Evolutionary conservation across 495 filamentous ascomycete species (phyloP), one percentile per base, ranked within the genome.

Genomic region (Penicillium paxilli): DNA sequence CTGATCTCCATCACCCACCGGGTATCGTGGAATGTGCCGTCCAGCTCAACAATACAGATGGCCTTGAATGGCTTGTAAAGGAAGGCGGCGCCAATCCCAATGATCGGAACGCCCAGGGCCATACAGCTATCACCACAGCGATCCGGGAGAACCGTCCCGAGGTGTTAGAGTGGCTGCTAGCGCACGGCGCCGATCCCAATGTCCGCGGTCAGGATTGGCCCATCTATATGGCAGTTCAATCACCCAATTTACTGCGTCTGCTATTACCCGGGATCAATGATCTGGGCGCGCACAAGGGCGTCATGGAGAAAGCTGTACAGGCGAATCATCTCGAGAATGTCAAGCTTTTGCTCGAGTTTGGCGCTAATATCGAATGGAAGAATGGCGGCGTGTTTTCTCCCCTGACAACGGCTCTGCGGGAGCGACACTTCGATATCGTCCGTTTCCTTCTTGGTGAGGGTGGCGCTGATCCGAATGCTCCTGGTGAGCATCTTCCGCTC

Each of bases 1-100:
- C 74, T 5, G 71, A 84, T 38, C 69, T 78, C 3, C 64, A 74
- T 55, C 64, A 57, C 5, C 79, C 78, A n/a, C 78, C 77, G 35
- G 81, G 81, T 8, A 80, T 82, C 47, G 63, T 80, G n/a, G 81
- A 82, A 63, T 76, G 70, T 23, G 81, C 81, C 11, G 79, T 84
- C 24, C 69, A 68, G 28, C 63, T 64, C 38, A 81, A 81, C 54
- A 74, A 78, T 57, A 62, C 73, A 24, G 77, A 81, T 33, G 76
- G 71, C 0, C 52, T 80, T 0, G 58, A 67, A 10, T 79, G 74
- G 72, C 67, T 83, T 12, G 54, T 83, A 12, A 72, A 79, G 24
- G 62, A 72, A 22, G 62, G 58, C 14, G 73, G 73, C 6, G 71
- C 79, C n/a, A 71, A 67, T 37, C 71, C 74, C 3, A 82, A 83